Evolutionary conservation across 2,329 filamentous ascomycete genomes (phyloP), one percentile per base, ranked within the genome.

Genomic region (Lachnum nothofagi): DNA sequence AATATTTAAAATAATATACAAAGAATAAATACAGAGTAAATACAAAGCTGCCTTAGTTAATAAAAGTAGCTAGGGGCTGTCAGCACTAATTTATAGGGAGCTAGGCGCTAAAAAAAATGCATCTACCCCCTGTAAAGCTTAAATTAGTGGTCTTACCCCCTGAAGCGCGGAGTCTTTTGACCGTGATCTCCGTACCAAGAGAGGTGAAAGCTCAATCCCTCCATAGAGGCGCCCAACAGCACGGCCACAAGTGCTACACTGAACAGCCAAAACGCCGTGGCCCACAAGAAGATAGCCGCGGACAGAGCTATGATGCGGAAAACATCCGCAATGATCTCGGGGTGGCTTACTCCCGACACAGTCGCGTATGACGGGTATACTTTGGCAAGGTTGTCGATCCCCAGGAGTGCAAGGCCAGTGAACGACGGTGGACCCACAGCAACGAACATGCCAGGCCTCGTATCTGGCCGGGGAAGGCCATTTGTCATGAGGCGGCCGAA

Each of bases 371-470:
- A 43, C 5, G 60, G 55, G 49, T 65, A 52, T 7, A 22, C 37
- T 8, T 46, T 42, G 2, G 58, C 50, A 44, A 57, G 55, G 46
- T 60, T 53, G 1, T 56, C 56, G 79, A 87, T 83, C 43, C 83
- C 83, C 43, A 88, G 79, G 46, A 88, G 72, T 0, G 84, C 83
- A n/a, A 87, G 70, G 2, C 79, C 79, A 1, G 84, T 88, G 69
- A 87, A 88, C 1, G 81, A 75, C 0, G 84, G 83, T 1, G 85
- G 83, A 0, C 85, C 85, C 12, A 87, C 84, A 49, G 81, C 83
- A 71, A 88, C 87, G 70, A 86, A 88, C 62, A 88, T 77, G 1
- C 79, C 84, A 0, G 84, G 81, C 41, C 84, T 72, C 54, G 85
- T 80, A 59, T 85, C 79, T 8, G 77, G 72, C 55, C 72, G 68